A percentile compares a stretch with the other conserved stretches of the same genome.
phyloP scores from a whole-genome alignment of 202 grass and related monocot genomes.

The Hordeum pubiflorum region DNA sequence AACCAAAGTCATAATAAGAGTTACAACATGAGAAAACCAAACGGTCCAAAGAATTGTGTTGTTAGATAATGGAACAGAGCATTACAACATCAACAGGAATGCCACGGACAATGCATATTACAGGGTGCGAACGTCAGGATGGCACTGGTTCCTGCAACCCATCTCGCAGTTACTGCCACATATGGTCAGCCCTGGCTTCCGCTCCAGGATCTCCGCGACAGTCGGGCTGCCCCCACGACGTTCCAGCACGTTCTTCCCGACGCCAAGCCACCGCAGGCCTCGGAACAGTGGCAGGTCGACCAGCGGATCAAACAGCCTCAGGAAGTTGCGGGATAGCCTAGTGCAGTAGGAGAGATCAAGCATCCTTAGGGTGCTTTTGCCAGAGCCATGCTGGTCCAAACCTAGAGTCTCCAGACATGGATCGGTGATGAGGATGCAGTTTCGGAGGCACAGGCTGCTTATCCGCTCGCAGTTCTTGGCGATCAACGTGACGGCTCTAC shows the following conservation, averaged over 20 bases:
- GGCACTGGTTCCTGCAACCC: constrained; percentile 69
- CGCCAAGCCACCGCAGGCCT: constrained; percentile 80
- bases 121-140: constrained; percentile 33
- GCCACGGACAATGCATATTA: neutral
- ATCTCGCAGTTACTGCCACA: constrained; percentile 63
- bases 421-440: constrained; percentile 56
- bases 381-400: constrained; percentile 19
- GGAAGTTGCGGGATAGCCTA: constrained; percentile 48
- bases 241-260: constrained; percentile 58
- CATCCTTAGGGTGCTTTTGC: constrained; percentile 61
- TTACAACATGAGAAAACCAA: too few relatives aligned
- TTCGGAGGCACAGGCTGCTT: constrained; percentile 54
- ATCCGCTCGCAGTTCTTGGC: constrained; percentile 60
- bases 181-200: constrained; percentile 59
- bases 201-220: constrained; percentile 37
- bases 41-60: too few relatives aligned
- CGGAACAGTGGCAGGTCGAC: constrained; percentile 58
- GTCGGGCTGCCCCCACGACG: constrained; percentile 39
- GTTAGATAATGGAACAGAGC: neutral
- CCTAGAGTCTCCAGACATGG: constrained; percentile 57
- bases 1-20: too few relatives aligned
- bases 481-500: constrained; percentile 43
- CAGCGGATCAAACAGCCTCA: constrained; percentile 37
- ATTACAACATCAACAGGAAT: constrained; percentile 19
- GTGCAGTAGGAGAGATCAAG: constrained; percentile 75